Evolutionary conservation across 2,329 filamentous ascomycete genomes (phyloP), one percentile per base, ranked within the genome.

Genomic region (Cladosporium sp.): DNA sequence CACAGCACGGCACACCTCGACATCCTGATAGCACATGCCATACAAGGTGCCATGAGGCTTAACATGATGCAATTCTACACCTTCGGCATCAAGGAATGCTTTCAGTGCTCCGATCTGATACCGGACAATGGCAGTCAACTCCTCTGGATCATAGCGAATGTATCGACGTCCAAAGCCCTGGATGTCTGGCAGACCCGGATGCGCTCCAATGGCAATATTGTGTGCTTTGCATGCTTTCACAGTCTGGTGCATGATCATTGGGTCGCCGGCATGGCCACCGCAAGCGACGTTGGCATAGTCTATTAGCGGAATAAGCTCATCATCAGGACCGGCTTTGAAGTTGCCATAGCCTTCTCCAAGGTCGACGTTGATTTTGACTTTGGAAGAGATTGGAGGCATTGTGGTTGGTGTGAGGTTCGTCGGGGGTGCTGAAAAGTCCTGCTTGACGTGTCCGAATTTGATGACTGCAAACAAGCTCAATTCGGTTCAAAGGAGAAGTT

Each of bases 61-160:
- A 39, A 87, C 80, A 62, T 87, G 85, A 62, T 84, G 77, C 24
- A 88, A 69, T 13, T 75, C 71, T 6, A 86, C 70, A 13, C 75
- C 77, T 63, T 86, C 84, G 0, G 77, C 77, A 34, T 82, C 78
- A 2, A 87, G 72, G 60, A 87, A 83, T 1, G 73, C 84, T 60
- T 83, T 79, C 1, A 87, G 73, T 0, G 84, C 83, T 1, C 85
- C 85, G 34, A 88, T 78, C 65, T 87, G 85, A 69, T 87, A 88
- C 32, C 84, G 70, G 0, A 81, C 76, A 60, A 81, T 79, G 7
- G 55, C 55, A 1, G 45, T 51, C 17, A 57, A 28, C 37, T 57
- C 55, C 36, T 51, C 55, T 8, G 55, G 45, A 2, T 51, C 55
- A 24, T 44, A 50, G n/a, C 48, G 45, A 8, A 57, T 57, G 28